Conservation (phyloP, 2,329 filamentous ascomycete species). For the Claviceps sp. region DNA sequence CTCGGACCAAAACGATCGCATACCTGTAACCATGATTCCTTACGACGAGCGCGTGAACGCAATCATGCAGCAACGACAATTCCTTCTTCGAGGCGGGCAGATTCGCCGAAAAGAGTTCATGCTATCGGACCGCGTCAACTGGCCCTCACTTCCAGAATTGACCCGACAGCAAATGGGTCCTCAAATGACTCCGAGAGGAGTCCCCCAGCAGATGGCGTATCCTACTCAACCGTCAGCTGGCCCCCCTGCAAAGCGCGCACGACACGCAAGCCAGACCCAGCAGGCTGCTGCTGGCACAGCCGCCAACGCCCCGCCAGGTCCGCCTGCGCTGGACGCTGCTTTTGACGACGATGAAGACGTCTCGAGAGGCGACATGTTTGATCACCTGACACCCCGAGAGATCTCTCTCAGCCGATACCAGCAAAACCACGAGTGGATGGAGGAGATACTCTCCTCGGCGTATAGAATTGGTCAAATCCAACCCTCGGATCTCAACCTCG, state of each 20-base stretch:
- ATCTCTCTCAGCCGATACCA: conserved; percentile 78
- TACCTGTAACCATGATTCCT: conserved; percentile 55
- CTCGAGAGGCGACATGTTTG: conserved; percentile 75
- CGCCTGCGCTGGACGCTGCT: conserved; percentile 26
- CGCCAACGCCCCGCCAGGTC: conserved; percentile 20
- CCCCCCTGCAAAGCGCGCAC: conserved; percentile 42
- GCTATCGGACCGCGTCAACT: conserved; percentile 77
- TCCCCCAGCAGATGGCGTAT: conserved; percentile 50
- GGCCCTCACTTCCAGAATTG: conserved; percentile 65
- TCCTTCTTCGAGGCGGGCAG: conserved; percentile 61
- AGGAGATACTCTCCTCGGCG: conserved; percentile 84
- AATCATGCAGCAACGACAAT: conserved; percentile 47
- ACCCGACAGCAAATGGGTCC: conserved; percentile 37
- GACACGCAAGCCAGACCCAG: conserved; percentile 30
- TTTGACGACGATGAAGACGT: conserved; percentile 87
- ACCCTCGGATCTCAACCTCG: conserved; percentile 76
- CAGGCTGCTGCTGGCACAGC: conserved; percentile 12
- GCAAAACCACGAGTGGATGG: conserved; percentile 98
- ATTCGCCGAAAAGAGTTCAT: conserved; percentile 89
- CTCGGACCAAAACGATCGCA: conserved; percentile 57
- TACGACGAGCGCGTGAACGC: conserved; percentile 47
- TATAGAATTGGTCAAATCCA: conserved; percentile 77
- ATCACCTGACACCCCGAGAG: conserved; percentile 77
- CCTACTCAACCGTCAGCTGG: conserved; percentile 37
- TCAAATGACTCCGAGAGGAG: conserved; percentile 30